phyloP scores from a whole-genome alignment of 2,329 filamentous ascomycete genomes.

The Colletotrichum sp. region DNA sequence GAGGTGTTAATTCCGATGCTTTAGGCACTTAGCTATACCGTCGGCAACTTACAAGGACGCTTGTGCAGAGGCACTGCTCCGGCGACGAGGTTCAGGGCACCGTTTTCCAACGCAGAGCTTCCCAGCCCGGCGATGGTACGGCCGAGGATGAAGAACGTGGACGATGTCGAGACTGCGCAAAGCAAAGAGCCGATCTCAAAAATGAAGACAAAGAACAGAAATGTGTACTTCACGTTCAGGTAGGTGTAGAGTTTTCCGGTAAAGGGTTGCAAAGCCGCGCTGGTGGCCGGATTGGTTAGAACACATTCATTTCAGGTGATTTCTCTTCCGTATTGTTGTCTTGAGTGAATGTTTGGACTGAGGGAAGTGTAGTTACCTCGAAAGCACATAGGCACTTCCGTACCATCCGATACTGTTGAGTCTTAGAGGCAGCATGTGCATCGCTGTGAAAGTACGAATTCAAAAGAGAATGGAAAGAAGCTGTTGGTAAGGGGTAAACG shows the following conservation, averaged over 20 bases:
- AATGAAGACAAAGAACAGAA: background rate
- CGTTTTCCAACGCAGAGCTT: background rate
- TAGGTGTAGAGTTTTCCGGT: background rate
- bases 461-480: background rate
- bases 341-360: accelerated
- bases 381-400: background rate
- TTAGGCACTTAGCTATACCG: accelerated
- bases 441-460: too few relatives aligned
- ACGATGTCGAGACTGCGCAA: background rate
- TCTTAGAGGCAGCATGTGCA: background rate
- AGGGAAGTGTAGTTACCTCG: accelerated
- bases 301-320: accelerated
- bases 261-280: background rate
- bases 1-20: background rate
- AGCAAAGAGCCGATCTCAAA: background rate
- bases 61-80: background rate
- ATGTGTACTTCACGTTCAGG: background rate
- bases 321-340: background rate
- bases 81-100: background rate
- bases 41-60: background rate
- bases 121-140: background rate
- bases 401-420: background rate
- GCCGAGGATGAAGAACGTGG: background rate
- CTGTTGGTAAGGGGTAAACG: background rate
- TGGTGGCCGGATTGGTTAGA: background rate